Percentiles rank a stretch among this genome's conserved stretches.
These are phyloP conservation scores for Penicillium taxi DNA, from an alignment of 495 filamentous ascomycete genomes.

Conservation along the genomic window DNA sequence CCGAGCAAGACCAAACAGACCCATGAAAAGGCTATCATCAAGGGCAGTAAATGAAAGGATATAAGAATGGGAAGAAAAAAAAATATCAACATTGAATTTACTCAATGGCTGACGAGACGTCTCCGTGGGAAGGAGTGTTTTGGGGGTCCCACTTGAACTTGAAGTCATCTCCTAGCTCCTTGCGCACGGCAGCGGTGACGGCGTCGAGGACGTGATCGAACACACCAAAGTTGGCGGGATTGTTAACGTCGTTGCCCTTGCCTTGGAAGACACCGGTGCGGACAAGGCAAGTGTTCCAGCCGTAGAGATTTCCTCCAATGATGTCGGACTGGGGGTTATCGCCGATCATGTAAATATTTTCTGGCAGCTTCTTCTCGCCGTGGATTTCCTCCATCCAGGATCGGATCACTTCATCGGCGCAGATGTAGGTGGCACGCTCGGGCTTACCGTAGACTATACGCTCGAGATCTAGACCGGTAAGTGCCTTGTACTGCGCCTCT, in stretches of 20 bases:
- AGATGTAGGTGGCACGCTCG: slow-evolving; percentile 71
- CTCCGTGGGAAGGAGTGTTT: slow-evolving; percentile 55
- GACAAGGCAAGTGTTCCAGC: slow-evolving; percentile 70
- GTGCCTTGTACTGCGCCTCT: slow-evolving; percentile 70
- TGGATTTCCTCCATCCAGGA: slow-evolving; percentile 71
- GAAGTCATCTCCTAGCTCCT: slow-evolving; percentile 50
- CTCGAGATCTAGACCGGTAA: slow-evolving; percentile 67
- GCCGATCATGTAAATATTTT: slow-evolving; percentile 76
- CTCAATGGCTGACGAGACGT: slow-evolving; percentile 46
- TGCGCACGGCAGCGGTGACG: slow-evolving; percentile 45
- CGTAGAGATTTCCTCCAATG: slow-evolving; percentile 71
- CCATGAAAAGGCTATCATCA: too few relatives aligned
- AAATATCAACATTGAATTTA: slow-evolving; percentile 17
- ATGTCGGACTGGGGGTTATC: slow-evolving; percentile 76
- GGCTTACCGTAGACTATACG: slow-evolving; percentile 81
- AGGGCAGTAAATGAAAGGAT: too few relatives aligned
- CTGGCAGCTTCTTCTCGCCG: slow-evolving; percentile 58
- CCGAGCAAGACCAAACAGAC: too few relatives aligned
- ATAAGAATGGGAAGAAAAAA: neutral
- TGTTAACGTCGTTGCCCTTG: slow-evolving; percentile 44
- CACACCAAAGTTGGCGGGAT: slow-evolving; percentile 52
- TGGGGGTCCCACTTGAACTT: slow-evolving; percentile 49
- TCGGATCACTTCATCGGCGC: slow-evolving; percentile 67
- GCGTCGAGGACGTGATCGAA: slow-evolving; percentile 50
- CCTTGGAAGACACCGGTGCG: slow-evolving; percentile 56